Evolutionary conservation across 2,329 filamentous ascomycete genomes (phyloP), one percentile per base, ranked within the genome.

Genomic region (Botrytis tulipae): DNA sequence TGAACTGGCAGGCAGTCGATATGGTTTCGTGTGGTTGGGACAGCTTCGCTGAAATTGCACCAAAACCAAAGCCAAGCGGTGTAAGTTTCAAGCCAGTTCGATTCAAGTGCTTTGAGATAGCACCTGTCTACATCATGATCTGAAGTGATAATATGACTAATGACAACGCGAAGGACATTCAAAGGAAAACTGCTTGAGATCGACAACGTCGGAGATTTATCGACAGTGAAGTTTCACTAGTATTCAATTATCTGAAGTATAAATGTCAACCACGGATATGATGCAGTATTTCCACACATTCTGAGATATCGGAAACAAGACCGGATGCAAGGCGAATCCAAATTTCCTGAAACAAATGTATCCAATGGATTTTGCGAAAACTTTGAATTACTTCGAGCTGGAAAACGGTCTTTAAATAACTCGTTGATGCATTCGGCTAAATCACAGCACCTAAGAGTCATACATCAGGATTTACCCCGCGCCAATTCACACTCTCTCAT

Each of bases 161-260:
- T 8, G n/a, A 29, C 0, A 18, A 16, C 5, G 3, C 51, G 12
- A 18, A 18, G 7, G 14, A 9, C 0, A 9, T 16, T 29, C 0
- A 4, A 57, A 5, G 4, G 51, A 1, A 14, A 54, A 6, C 14
- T n/a, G n/a, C n/a, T 54, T 54, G 14, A 8, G 14, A 18, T 54
- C 16, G 14, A 29, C 14, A 54, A 29, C 14, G n/a, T 54, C 14
- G n/a, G 29, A 8, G n/a, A 29, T 54, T 29, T 3, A 54, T 29
- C 2, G 14, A 29, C 51, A 29, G 51, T 29, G n/a, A 57, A 57
- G 14, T 29, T 57, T 57, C n/a, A 57, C 51, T 32, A 18, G n/a
- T 57, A 4, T 57, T 29, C 12, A 3, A 4, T 54, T 54, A 16
- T 10, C 51, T 29, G n/a, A 54, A 14, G n/a, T 29, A 54, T 16